A percentile compares a stretch with the other conserved stretches of the same genome.
phyloP scores from a whole-genome alignment of 2,329 filamentous ascomycete species.

The Basipetospora chlamydospora region DNA sequence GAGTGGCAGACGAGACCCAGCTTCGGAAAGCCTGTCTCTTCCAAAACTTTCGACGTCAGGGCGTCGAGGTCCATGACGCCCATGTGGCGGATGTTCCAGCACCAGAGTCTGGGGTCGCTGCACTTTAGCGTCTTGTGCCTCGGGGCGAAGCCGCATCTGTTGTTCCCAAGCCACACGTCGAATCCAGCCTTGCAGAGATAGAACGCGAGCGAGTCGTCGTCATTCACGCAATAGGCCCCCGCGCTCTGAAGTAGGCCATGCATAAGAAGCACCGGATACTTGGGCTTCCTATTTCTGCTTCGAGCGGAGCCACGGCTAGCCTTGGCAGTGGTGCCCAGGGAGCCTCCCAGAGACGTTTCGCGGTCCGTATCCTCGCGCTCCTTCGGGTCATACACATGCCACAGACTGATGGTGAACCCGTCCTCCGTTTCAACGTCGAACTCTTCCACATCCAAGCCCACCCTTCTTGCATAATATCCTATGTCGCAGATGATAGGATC shows the following conservation, averaged over 20 bases:
- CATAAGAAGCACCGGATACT: conserved; percentile 74
- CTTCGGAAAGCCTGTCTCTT: conserved; percentile 70
- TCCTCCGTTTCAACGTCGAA: conserved; percentile 86
- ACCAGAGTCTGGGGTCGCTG: conserved; percentile 83
- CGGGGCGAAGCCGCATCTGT: conserved; percentile 73
- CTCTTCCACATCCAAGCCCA: conserved; percentile 73
- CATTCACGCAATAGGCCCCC: conserved; percentile 79
- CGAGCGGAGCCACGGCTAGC: no score
- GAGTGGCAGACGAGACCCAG: conserved; percentile 76
- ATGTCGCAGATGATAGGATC: conserved; percentile 70
- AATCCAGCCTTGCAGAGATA: conserved; percentile 84
- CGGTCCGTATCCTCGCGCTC: background rate
- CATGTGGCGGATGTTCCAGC: conserved; percentile 93
- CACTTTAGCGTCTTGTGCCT: conserved; percentile 57
- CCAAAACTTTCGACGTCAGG: conserved; percentile 62
- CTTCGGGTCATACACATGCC: conserved; percentile 72
- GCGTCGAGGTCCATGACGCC: conserved; percentile 78
- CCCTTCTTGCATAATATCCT: conserved; percentile 71
- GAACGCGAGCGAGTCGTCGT: conserved; percentile 81
- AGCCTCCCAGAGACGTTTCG: no score
- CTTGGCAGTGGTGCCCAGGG: no score
- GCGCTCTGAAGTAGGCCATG: conserved; percentile 80
- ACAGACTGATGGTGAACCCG: conserved; percentile 77
- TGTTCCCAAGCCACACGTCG: conserved; percentile 93
- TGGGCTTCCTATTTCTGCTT: conserved; percentile 31